Evolutionary conservation across 23 red algal genomes (phyloP).

Genomic region (Gracilariopsis chorda): DNA sequence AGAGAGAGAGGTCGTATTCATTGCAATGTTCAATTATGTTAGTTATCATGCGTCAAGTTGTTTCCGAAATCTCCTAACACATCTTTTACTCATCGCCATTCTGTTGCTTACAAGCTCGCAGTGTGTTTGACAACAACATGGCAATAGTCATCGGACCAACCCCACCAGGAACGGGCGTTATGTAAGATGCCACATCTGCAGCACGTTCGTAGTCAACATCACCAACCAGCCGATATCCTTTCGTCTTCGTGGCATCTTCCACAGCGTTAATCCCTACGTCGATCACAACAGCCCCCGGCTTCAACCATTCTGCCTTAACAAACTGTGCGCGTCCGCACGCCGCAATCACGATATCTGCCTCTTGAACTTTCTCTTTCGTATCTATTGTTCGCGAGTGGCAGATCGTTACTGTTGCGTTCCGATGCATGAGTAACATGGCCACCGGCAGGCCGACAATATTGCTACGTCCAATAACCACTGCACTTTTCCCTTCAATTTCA

Average conservation of each 20-base stretch:
- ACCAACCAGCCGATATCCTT: slow-evolving; percentile 88
- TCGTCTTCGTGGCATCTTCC: slow-evolving; percentile 72
- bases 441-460: slow-evolving; percentile 96
- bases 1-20: no score
- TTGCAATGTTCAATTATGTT: no score
- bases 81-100: no score
- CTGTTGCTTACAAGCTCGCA: slow-evolving; percentile 23
- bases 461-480: slow-evolving; percentile 89
- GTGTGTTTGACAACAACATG: slow-evolving; percentile 87
- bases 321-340: slow-evolving; percentile 72
- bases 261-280: slow-evolving; percentile 91
- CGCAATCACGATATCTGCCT: slow-evolving; percentile 86
- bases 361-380: slow-evolving; percentile 25
- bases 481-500: slow-evolving; percentile 65
- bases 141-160: slow-evolving; percentile 97
- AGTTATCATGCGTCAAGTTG: no score
- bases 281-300: slow-evolving; percentile 75
- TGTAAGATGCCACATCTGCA: slow-evolving; percentile 44
- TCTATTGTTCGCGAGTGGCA: slow-evolving; percentile 83
- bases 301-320: slow-evolving; percentile 86
- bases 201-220: slow-evolving; percentile 79
- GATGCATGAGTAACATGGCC: slow-evolving; percentile 74
- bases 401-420: slow-evolving; percentile 89
- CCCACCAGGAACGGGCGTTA: slow-evolving; percentile 93
- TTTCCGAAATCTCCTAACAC: no score